phyloP scores from a whole-genome alignment of 768 basidiomycete genomes.

The Nevesoporus exiguus region DNA sequence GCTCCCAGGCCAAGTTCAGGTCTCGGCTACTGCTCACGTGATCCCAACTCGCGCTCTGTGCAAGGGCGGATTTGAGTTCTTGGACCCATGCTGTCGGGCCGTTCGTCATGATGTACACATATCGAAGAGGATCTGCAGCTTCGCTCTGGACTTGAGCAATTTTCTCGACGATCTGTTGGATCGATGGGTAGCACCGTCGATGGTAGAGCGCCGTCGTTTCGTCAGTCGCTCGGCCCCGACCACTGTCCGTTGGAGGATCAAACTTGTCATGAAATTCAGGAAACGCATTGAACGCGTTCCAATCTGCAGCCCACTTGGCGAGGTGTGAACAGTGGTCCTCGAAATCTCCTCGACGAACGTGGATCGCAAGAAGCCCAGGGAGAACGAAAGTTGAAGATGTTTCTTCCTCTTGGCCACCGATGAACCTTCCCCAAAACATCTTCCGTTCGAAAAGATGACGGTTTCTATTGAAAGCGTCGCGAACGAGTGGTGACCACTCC shows the following conservation, averaged over 20 bases:
- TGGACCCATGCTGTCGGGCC: constrained; percentile 40
- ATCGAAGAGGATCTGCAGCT: constrained; percentile 26
- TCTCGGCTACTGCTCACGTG: constrained; percentile 42
- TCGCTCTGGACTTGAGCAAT: constrained; percentile 33
- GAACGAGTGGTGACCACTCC: constrained; percentile 37
- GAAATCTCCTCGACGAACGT: constrained; percentile 52
- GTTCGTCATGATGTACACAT: constrained; percentile 50
- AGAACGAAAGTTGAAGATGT: constrained; percentile 20
- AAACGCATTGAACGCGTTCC: constrained; percentile 45
- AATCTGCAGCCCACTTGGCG: constrained; percentile 33
- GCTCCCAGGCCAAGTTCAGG: constrained; percentile 38
- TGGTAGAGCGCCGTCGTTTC: constrained; percentile 28
- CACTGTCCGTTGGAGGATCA: constrained; percentile 26
- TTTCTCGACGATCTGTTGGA: constrained; percentile 41
- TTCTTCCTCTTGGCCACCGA: neutral
- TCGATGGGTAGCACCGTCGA: constrained; percentile 41
- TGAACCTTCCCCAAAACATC: neutral
- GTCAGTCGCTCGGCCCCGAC: neutral
- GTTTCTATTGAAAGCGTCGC: constrained; percentile 32
- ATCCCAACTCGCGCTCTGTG: constrained; percentile 33
- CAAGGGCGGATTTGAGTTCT: constrained; percentile 37
- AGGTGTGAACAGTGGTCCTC: constrained; percentile 42
- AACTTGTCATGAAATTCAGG: constrained; percentile 40
- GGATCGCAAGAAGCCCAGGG: constrained; percentile 45
- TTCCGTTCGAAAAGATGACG: constrained; percentile 22